Evolutionary conservation across 2,329 filamentous ascomycete species (phyloP), one percentile per base, ranked within the genome.

Genomic region (Cercospora brassicicola): DNA sequence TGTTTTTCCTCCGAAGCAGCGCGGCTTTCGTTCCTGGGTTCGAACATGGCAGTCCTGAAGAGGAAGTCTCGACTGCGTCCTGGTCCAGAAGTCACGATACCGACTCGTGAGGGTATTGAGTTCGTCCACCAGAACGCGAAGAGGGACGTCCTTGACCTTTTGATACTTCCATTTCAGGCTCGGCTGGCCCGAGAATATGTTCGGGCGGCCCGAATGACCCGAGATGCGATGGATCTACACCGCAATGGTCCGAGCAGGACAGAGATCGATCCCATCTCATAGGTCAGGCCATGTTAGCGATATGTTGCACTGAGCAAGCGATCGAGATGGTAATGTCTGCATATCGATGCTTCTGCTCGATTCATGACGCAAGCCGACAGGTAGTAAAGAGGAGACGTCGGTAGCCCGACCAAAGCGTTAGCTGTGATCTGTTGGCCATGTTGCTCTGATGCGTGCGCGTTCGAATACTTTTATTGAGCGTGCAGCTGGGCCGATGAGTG

Each of bases 161-260:
- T n/a, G 23, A 30, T 26, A 31, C 13, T 56, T 56, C n/a, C 18
- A 31, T 15, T 30, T 30, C 13, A 18, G 23, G 23, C 53, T 28
- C 53, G 53, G 53, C 7, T 56, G 53, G 23, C 53, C 23, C 51
- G 51, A 56, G 23, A 15, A 28, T 10, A 23, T 5, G 3, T 9
- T 56, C 42, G 42, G 51, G 20, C 20, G n/a, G 51, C 23, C 28
- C 28, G 26, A 56, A 56, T 56, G 26, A 18, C 53, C 53, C 53
- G 53, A 56, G 53, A 28, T 56, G 53, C 48, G 53, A 28, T 28
- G 23, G 28, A 30, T 28, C 53, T 30, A 31, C 53, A 56, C 23
- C 53, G 53, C 53, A 56, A 56, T 56, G 53, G 53, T 31, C 53
- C 53, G 53, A 56, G 53, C 53, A 56, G 23, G 23, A 56, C 26